Conservation (phyloP, 2,329 filamentous ascomycete genomes). For the Penicillium sp. region DNA sequence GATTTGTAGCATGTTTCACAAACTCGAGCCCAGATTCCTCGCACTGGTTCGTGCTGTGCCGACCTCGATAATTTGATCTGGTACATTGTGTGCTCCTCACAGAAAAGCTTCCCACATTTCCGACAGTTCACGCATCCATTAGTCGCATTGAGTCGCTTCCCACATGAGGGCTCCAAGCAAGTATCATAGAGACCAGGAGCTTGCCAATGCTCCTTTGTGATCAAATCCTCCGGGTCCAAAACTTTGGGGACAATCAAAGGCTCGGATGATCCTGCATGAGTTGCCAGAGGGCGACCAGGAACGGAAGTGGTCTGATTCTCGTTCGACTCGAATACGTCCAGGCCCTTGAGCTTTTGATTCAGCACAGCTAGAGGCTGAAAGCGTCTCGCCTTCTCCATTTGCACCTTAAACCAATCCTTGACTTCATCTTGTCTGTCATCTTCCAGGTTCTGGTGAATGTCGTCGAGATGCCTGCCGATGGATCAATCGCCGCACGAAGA, state of each 20-base stretch:
- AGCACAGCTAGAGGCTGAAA: slow-evolving; percentile 90
- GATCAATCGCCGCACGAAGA: slow-evolving; percentile 28
- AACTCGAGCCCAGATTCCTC: slow-evolving; percentile 90
- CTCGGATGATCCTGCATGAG: slow-evolving; percentile 36
- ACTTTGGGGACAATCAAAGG: slow-evolving; percentile 36
- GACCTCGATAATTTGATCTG: slow-evolving; percentile 96
- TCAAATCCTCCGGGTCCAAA: slow-evolving; percentile 83
- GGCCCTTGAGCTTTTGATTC: slow-evolving; percentile 89
- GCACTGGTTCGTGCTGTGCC: slow-evolving; percentile 83
- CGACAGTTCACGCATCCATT: slow-evolving; percentile 91
- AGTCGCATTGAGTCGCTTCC: slow-evolving; percentile 73
- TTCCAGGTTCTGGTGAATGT: slow-evolving; percentile 85
- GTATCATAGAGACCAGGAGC: slow-evolving; percentile 70
- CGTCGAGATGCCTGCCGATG: slow-evolving; percentile 71
- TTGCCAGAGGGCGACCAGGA: slow-evolving; percentile 38
- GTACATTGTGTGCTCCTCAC: slow-evolving; percentile 98
- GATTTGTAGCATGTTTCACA: slow-evolving; percentile 99
- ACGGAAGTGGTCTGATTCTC: slow-evolving; percentile 58
- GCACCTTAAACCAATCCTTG: slow-evolving; percentile 95
- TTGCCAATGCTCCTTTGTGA: slow-evolving; percentile 90
- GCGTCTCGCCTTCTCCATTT: slow-evolving; percentile 88
- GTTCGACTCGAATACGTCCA: slow-evolving; percentile 94
- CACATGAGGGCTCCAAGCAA: slow-evolving; percentile 87
- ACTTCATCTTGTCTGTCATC: slow-evolving; percentile 90
- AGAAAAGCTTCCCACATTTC: slow-evolving; percentile 90